Evolutionary conservation across 352 stramenopile genomes (phyloP).

Genomic region (Phytophthora chlamydospora): DNA sequence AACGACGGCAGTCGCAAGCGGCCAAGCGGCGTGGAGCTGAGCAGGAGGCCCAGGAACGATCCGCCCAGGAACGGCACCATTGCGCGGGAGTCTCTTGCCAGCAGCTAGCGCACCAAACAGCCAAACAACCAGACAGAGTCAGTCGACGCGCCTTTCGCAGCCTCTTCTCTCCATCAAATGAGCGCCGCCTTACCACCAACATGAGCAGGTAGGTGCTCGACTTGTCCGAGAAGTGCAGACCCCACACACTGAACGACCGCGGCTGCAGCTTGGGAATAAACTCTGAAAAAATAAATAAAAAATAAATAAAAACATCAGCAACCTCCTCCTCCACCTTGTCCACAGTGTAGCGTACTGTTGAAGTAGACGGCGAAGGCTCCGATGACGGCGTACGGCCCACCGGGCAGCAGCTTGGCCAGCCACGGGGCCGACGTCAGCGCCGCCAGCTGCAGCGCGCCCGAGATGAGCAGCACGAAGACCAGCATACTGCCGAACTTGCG

Average conservation of each 20-base stretch:
- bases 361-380: slow-evolving; percentile 81
- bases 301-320: background rate
- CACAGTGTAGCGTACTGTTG: slow-evolving; percentile 49
- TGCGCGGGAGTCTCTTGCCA: slow-evolving; percentile 61
- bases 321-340: background rate
- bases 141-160: background rate
- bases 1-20: slow-evolving; percentile 77
- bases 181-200: slow-evolving; percentile 55
- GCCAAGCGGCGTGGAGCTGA: slow-evolving; percentile 73
- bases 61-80: slow-evolving; percentile 69
- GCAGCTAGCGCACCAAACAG: slow-evolving; percentile 47
- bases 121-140: slow-evolving; percentile 1
- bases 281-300: slow-evolving; percentile 38
- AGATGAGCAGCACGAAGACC: slow-evolving; percentile 67
- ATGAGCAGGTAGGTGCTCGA: slow-evolving; percentile 78
- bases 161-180: background rate
- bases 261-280: slow-evolving; percentile 81
- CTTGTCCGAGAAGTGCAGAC: slow-evolving; percentile 86
- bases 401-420: slow-evolving; percentile 49
- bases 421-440: slow-evolving; percentile 49
- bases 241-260: slow-evolving; percentile 59
- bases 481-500: slow-evolving; percentile 85
- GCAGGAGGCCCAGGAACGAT: slow-evolving; percentile 64
- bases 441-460: slow-evolving; percentile 51
- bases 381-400: slow-evolving; percentile 74